These are phyloP conservation scores for Endotrypanum monterogeii DNA, from an alignment of 208 protist genomes.

Conservation along the genomic window DNA sequence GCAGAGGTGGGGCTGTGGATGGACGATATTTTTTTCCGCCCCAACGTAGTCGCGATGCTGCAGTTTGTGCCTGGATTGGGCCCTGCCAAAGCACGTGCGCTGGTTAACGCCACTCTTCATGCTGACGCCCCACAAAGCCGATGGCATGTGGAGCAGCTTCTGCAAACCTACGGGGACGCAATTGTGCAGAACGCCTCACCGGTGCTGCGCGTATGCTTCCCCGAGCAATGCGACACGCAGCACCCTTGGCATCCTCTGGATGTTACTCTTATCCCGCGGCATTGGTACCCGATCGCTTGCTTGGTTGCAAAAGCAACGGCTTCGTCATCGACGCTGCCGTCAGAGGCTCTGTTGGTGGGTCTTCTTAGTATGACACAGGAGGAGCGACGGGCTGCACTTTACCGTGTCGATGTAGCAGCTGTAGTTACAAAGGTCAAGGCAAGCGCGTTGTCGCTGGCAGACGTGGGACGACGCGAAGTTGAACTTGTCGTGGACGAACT, in stretches of 20 bases:
- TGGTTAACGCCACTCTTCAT: slow-evolving; percentile 35
- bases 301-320: slow-evolving; percentile 18
- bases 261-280: slow-evolving; percentile 67
- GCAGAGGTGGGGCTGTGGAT: slow-evolving; percentile 63
- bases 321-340: background rate
- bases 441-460: background rate
- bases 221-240: slow-evolving; percentile 20
- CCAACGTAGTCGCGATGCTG: slow-evolving; percentile 49
- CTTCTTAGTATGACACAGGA: slow-evolving; percentile 37
- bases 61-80: slow-evolving; percentile 88
- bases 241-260: slow-evolving; percentile 68
- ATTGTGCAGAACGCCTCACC: slow-evolving; percentile 56
- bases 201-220: slow-evolving; percentile 44
- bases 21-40: slow-evolving; percentile 51
- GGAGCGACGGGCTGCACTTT: slow-evolving; percentile 29
- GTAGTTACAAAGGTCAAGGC: slow-evolving; percentile 4
- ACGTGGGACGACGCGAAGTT: slow-evolving; percentile 62
- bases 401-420: slow-evolving; percentile 28
- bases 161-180: slow-evolving; percentile 42
- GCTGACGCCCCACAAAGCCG: slow-evolving; percentile 35
- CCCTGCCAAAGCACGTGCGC: slow-evolving; percentile 43
- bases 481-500: slow-evolving; percentile 67
- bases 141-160: slow-evolving; percentile 39
- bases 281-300: slow-evolving; percentile 43
- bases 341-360: slow-evolving; percentile 18